Percentiles rank a stretch among this genome's conserved stretches.
Evolutionary conservation across 148 eudicot species (phyloP).

Genomic region (Arctostaphylos glauca): DNA sequence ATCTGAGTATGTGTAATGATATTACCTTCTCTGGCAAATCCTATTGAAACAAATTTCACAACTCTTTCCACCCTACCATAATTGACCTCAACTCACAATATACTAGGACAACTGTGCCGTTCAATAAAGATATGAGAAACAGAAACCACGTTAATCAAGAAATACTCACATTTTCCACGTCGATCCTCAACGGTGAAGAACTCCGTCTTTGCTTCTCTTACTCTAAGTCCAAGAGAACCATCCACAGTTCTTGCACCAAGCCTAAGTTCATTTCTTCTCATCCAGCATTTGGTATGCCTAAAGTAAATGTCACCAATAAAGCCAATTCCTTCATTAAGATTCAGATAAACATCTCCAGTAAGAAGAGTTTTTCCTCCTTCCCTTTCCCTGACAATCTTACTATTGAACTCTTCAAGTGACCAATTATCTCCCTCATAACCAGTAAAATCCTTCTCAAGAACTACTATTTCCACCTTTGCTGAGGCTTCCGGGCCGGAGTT

Average conservation of each 20-base stretch:
- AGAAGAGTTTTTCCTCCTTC: constrained; percentile 16
- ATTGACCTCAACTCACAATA: neutral
- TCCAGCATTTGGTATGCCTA: constrained; percentile 20
- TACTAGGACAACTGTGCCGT: neutral
- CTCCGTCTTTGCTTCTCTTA: constrained; percentile 18
- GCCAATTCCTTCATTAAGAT: constrained; percentile 18
- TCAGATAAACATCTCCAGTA: constrained; percentile 1
- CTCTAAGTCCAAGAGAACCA: neutral
- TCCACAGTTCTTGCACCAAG: constrained; percentile 19
- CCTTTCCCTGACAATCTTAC: constrained; percentile 6
- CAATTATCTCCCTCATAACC: constrained; percentile 9
- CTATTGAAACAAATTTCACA: neutral
- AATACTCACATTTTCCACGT: constrained; percentile 13
- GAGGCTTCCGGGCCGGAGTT: constrained; percentile 22
- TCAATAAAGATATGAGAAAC: neutral
- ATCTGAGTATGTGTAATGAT: neutral
- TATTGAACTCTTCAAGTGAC: constrained; percentile 21
- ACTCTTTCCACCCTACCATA: constrained; percentile 2
- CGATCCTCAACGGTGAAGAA: constrained; percentile 5
- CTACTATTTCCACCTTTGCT: constrained; percentile 20
- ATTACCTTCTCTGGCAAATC: neutral
- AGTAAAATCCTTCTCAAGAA: constrained; percentile 15
- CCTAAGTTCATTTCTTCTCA: constrained; percentile 8
- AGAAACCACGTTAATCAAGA: neutral
- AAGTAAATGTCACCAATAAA: neutral